Evolutionary conservation across 805 yeast genomes (phyloP).

Genomic region (Saturnispora quitensis): DNA sequence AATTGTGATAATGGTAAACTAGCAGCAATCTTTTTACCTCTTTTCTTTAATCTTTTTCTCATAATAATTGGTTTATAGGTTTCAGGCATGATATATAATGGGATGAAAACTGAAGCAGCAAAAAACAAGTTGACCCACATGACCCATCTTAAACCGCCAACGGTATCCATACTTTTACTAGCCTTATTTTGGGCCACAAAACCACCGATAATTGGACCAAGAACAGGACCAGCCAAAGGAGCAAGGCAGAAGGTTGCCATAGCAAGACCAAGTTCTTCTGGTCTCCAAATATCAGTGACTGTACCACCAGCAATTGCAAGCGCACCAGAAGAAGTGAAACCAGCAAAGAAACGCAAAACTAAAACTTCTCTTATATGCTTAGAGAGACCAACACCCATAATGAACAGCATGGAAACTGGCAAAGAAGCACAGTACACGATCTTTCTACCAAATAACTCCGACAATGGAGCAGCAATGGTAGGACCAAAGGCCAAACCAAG

Average conservation of each 20-base stretch:
- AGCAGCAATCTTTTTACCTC: conserved; percentile 43
- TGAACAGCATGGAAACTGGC: conserved; percentile 61
- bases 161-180: conserved; percentile 10
- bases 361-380: conserved; percentile 51
- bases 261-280: conserved; percentile 59
- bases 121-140: conserved; percentile 66
- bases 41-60: conserved; percentile 47
- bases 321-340: conserved; percentile 72
- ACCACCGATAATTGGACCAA: conserved; percentile 70
- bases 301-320: conserved; percentile 83
- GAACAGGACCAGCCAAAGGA: conserved; percentile 72
- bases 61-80: conserved; percentile 66
- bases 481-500: conserved; percentile 69
- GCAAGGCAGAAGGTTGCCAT: conserved; percentile 71
- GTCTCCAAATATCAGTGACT: conserved; percentile 66
- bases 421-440: conserved; percentile 49
- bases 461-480: conserved; percentile 60
- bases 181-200: conserved; percentile 48
- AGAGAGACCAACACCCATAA: conserved; percentile 65
- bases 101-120: conserved; percentile 46
- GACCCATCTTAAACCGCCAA: conserved; percentile 58
- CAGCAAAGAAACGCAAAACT: conserved; percentile 65
- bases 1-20: conserved; percentile 29
- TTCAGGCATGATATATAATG: conserved; percentile 45
- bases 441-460: conserved; percentile 62